A percentile compares a stretch with the other conserved stretches of the same genome.
Evolutionary conservation across 306 rosid species (phyloP).

Genomic region (Myrica gale): DNA sequence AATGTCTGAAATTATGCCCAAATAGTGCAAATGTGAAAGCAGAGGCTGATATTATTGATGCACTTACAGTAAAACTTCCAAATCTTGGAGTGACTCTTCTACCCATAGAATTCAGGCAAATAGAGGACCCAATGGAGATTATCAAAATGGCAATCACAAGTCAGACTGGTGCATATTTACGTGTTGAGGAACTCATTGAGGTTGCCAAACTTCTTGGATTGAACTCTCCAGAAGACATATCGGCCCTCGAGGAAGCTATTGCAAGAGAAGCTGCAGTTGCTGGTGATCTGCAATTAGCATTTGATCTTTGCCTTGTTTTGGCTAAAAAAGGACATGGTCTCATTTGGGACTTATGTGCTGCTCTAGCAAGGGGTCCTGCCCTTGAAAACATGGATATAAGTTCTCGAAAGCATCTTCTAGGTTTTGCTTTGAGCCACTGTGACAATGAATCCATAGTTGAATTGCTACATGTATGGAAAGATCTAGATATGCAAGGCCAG

Average conservation of each 20-base stretch:
- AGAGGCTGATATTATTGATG: slow-evolving; percentile 86
- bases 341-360: slow-evolving; percentile 97
- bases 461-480: slow-evolving; percentile 94
- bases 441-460: slow-evolving; percentile 91
- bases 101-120: slow-evolving; percentile 94
- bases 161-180: slow-evolving; percentile 88
- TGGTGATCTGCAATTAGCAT: slow-evolving; percentile 96
- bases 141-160: slow-evolving; percentile 82
- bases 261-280: slow-evolving; percentile 99
- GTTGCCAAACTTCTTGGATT: slow-evolving; percentile 89
- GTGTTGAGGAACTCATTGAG: slow-evolving; percentile 91
- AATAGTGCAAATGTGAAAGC: slow-evolving; percentile 64
- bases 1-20: slow-evolving; percentile 79
- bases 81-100: slow-evolving; percentile 91
- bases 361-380: slow-evolving; percentile 98
- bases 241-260: slow-evolving; percentile 88
- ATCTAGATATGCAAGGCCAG: slow-evolving; percentile 92
- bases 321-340: slow-evolving; percentile 83
- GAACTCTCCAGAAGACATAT: slow-evolving; percentile 69
- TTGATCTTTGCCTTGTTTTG: slow-evolving; percentile 94
- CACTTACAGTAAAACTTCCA: slow-evolving; percentile 79
- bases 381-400: slow-evolving; percentile 88
- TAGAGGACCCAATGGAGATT: slow-evolving; percentile 91
- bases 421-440: slow-evolving; percentile 92
- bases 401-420: slow-evolving; percentile 83